Percentiles rank a stretch among this genome's conserved stretches.
phyloP scores from a whole-genome alignment of 2,329 filamentous ascomycete genomes.

The Zarea fungicola region DNA sequence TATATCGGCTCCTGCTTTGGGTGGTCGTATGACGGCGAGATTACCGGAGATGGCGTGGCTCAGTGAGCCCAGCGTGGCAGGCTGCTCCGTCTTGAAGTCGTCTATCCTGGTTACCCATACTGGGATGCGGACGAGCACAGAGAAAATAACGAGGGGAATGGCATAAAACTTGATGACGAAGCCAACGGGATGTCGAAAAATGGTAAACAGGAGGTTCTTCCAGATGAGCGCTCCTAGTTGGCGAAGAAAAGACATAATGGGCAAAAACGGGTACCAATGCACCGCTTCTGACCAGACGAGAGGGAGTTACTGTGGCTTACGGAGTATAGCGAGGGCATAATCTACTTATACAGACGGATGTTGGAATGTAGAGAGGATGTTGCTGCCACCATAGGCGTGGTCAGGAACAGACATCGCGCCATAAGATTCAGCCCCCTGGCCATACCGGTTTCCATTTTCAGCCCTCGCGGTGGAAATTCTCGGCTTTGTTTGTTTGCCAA shows the following conservation, averaged over 20 bases:
- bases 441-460: no score
- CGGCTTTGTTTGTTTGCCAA: no score
- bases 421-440: no score
- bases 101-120: conserved; percentile 18
- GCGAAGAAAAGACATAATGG: conserved; percentile 3
- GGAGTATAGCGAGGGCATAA: no score
- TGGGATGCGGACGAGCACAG: conserved; percentile 24
- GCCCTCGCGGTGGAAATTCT: no score
- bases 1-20: conserved; percentile 21
- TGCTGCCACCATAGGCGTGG: no score
- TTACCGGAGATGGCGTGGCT: conserved; percentile 18
- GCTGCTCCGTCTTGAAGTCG: conserved; percentile 16
- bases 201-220: conserved; percentile 22
- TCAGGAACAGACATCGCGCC: no score
- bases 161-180: conserved; percentile 22
- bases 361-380: no score
- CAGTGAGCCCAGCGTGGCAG: conserved; percentile 19
- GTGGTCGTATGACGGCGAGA: conserved; percentile 22
- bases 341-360: no score
- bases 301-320: no score
- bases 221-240: conserved; percentile 18
- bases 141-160: conserved; percentile 25
- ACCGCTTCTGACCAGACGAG: no score
- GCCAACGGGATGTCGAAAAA: conserved; percentile 19
- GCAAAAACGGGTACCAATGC: no score